Evolutionary conservation across 2,329 filamentous ascomycete genomes (phyloP).

Genomic region (Aspergillus caelatus): DNA sequence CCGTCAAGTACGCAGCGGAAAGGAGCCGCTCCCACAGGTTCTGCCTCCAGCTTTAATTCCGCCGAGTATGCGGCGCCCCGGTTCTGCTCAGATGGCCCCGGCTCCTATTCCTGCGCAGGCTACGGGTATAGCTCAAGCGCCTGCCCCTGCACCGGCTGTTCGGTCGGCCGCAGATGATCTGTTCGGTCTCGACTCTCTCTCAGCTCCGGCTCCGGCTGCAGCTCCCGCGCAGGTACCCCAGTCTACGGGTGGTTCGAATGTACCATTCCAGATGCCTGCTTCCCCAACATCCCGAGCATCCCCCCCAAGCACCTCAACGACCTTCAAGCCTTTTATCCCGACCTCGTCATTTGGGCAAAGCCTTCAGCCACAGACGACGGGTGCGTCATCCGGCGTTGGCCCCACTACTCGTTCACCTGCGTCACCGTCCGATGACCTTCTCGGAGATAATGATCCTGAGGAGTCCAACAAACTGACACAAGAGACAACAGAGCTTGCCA

Average conservation of each 20-base stretch:
- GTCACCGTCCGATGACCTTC: slow-evolving; percentile 73
- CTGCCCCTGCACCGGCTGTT: slow-evolving; percentile 55
- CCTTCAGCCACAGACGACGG: slow-evolving; percentile 75
- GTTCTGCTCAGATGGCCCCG: slow-evolving; percentile 39
- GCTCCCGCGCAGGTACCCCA: slow-evolving; percentile 64
- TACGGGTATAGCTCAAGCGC: slow-evolving; percentile 47
- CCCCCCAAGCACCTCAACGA: slow-evolving; percentile 46
- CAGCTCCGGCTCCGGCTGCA: slow-evolving; percentile 53
- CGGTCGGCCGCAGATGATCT: slow-evolving; percentile 91
- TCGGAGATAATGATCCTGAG: slow-evolving; percentile 89
- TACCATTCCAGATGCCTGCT: slow-evolving; percentile 59
- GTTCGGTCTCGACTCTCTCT: slow-evolving; percentile 82
- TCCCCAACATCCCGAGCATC: slow-evolving; percentile 47
- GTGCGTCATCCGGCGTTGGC: slow-evolving; percentile 52
- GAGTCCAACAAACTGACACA: slow-evolving; percentile 84
- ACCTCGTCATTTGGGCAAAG: slow-evolving; percentile 90
- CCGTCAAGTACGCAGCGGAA: slow-evolving; percentile 78
- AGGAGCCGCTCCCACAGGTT: slow-evolving; percentile 71
- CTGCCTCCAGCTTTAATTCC: slow-evolving; percentile 82
- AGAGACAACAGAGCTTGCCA: slow-evolving; percentile 90
- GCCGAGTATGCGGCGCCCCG: slow-evolving; percentile 72
- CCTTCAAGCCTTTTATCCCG: slow-evolving; percentile 89
- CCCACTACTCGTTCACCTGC: slow-evolving; percentile 44
- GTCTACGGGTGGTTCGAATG: slow-evolving; percentile 72
- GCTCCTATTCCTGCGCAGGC: slow-evolving; percentile 48